phyloP scores from a whole-genome alignment of 768 basidiomycete species.

The Mycena filopes region DNA sequence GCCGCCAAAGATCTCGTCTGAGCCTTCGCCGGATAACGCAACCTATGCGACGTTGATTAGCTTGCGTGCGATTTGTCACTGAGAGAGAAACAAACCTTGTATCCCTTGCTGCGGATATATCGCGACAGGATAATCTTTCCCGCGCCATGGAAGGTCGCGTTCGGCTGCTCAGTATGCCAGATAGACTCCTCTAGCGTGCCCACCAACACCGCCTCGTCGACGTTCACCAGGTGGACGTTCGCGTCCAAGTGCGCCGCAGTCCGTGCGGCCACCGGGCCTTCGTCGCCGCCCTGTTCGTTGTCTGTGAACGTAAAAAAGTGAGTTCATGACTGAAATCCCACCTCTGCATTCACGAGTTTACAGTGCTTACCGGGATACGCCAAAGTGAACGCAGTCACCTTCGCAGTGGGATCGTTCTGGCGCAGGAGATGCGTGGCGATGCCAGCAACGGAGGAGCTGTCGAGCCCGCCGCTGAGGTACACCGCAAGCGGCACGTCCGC shows the following conservation, averaged over 20 bases:
- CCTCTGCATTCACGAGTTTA: too few species aligned
- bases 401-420: constrained; percentile 19
- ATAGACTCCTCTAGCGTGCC: constrained; percentile 24
- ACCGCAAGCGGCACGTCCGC: constrained; percentile 29
- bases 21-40: constrained; percentile 11
- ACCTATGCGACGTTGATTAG: not conserved
- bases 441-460: constrained; percentile 27
- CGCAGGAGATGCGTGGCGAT: constrained; percentile 22
- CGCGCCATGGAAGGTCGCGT: constrained; percentile 25
- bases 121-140: constrained; percentile 30
- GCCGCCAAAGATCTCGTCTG: constrained; percentile 15
- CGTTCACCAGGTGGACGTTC: constrained; percentile 20
- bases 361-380: constrained; percentile 16
- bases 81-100: constrained; percentile 20
- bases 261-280: constrained; percentile 23
- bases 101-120: constrained; percentile 22
- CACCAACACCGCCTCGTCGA: constrained; percentile 21
- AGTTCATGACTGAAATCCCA: not conserved
- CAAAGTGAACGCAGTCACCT: constrained; percentile 21
- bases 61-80: not conserved
- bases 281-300: constrained; percentile 23
- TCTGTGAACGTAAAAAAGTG: not conserved
- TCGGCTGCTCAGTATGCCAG: constrained; percentile 30
- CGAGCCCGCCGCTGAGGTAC: constrained; percentile 32
- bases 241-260: constrained; percentile 24